These are phyloP conservation scores for Acer campestre DNA, from an alignment of 345 rosid genomes.

Conservation along the genomic window DNA sequence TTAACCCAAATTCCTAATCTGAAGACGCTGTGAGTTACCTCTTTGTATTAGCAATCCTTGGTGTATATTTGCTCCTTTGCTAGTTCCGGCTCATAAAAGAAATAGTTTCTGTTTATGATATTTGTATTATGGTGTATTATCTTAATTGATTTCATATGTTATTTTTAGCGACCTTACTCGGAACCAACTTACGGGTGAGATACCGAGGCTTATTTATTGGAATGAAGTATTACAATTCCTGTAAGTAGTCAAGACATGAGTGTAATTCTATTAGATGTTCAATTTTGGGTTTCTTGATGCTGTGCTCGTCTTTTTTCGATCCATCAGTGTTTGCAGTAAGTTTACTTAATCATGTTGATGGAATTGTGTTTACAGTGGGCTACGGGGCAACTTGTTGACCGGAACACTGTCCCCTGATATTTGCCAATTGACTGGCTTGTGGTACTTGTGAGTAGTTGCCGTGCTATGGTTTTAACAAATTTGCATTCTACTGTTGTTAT, in stretches of 20 bases:
- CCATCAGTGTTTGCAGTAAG: too few species aligned
- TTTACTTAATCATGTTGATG: neutral
- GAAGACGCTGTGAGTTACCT: constrained; percentile 66
- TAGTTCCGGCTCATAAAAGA: too few species aligned
- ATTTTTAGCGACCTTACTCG: constrained; percentile 75
- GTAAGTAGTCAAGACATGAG: constrained; percentile 39
- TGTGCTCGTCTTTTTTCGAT: neutral
- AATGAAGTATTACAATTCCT: constrained; percentile 94
- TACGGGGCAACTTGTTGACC: constrained; percentile 75
- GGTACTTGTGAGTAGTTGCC: constrained; percentile 85
- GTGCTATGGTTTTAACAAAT: neutral
- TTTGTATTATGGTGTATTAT: neutral
- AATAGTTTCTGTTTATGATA: neutral
- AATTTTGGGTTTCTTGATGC: neutral
- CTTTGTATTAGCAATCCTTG: neutral
- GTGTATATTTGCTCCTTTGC: neutral
- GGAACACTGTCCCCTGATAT: constrained; percentile 86
- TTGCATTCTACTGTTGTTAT: neutral
- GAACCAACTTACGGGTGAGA: constrained; percentile 81
- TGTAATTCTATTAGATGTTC: neutral
- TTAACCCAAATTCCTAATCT: constrained; percentile 88
- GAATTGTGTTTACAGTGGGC: constrained; percentile 52
- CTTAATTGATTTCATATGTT: neutral
- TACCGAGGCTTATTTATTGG: constrained; percentile 90
- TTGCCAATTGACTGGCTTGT: constrained; percentile 92